A percentile compares a stretch with the other conserved stretches of the same genome.
Evolutionary conservation across 176 grass and related monocot species (phyloP).

Genomic region (Triticum monococcum): DNA sequence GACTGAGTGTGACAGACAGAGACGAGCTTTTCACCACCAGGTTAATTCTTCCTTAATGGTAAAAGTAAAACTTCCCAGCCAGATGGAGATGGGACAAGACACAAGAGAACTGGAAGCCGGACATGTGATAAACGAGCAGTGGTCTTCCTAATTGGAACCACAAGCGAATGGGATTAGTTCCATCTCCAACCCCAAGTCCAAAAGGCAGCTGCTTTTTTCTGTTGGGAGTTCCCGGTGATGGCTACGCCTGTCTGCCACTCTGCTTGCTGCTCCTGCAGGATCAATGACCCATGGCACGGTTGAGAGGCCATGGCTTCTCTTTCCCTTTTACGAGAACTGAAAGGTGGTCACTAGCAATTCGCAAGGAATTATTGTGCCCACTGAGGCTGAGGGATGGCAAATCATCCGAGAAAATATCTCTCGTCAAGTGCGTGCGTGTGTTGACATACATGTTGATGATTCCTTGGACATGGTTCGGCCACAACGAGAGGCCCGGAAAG

Average conservation of each 20-base stretch:
- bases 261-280: slow-evolving; percentile 14
- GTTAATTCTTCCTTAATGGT: neutral
- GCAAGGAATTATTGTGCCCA: slow-evolving; percentile 20
- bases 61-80: slow-evolving; percentile 1
- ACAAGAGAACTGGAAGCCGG: neutral
- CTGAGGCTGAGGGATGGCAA: slow-evolving; percentile 10
- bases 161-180: slow-evolving; percentile 33
- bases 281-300: slow-evolving; percentile 18
- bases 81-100: neutral
- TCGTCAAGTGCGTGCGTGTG: slow-evolving; percentile 10
- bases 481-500: neutral
- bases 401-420: neutral
- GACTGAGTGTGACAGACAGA: slow-evolving; percentile 24
- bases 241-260: slow-evolving; percentile 52
- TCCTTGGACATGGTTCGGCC: slow-evolving; percentile 32
- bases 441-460: slow-evolving; percentile 42
- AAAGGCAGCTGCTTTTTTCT: slow-evolving; percentile 38
- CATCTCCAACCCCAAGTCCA: slow-evolving; percentile 26
- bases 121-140: slow-evolving; percentile 39
- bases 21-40: slow-evolving; percentile 10
- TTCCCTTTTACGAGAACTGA: neutral
- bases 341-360: neutral
- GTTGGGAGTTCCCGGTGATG: slow-evolving; percentile 38
- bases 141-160: slow-evolving; percentile 19
- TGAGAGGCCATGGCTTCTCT: slow-evolving; percentile 21